Conservation (phyloP, 495 filamentous ascomycete genomes). For the Symbiotaphrina buchneri region DNA sequence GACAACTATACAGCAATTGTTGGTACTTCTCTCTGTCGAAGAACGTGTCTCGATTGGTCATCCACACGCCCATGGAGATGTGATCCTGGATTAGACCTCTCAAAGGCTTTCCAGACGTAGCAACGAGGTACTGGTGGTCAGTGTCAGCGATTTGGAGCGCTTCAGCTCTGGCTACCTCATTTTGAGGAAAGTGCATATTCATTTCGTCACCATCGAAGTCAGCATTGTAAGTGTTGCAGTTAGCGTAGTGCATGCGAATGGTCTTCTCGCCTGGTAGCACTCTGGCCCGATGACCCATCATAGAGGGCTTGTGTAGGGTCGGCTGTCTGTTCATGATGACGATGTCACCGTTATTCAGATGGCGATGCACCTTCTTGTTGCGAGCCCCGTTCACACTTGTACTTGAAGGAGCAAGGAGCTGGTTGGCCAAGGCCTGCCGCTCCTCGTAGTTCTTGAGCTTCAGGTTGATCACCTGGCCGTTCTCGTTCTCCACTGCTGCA, state of each 20-base stretch:
- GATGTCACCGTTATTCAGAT: constrained; percentile 88
- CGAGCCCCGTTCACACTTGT: constrained; percentile 49
- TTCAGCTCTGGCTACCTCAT: constrained; percentile 80
- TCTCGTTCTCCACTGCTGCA: constrained; percentile 83
- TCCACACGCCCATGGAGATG: constrained; percentile 75
- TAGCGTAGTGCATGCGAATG: constrained; percentile 98
- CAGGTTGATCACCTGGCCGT: constrained; percentile 74
- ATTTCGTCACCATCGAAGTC: constrained; percentile 99
- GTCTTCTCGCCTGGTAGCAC: constrained; percentile 89
- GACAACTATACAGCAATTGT: constrained; percentile 69
- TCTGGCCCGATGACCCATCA: constrained; percentile 91
- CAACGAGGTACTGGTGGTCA: constrained; percentile 90
- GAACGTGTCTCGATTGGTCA: constrained; percentile 85
- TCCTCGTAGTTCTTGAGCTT: constrained; percentile 70
- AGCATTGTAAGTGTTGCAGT: constrained; percentile 99
- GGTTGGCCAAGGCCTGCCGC: constrained; percentile 66
- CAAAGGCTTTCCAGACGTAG: constrained; percentile 81
- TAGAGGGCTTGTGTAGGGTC: constrained; percentile 98
- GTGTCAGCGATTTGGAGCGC: constrained; percentile 84
- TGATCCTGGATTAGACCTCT: constrained; percentile 98
- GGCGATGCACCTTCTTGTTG: constrained; percentile 93
- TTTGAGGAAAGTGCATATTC: constrained; percentile 99
- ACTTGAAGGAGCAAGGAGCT: constrained; percentile 72
- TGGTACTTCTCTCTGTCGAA: constrained; percentile 79
- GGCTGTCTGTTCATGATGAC: constrained; percentile 99